Evolutionary conservation across 2,329 filamentous ascomycete genomes (phyloP), one percentile per base, ranked within the genome.

Genomic region (Falciphora oryzae): DNA sequence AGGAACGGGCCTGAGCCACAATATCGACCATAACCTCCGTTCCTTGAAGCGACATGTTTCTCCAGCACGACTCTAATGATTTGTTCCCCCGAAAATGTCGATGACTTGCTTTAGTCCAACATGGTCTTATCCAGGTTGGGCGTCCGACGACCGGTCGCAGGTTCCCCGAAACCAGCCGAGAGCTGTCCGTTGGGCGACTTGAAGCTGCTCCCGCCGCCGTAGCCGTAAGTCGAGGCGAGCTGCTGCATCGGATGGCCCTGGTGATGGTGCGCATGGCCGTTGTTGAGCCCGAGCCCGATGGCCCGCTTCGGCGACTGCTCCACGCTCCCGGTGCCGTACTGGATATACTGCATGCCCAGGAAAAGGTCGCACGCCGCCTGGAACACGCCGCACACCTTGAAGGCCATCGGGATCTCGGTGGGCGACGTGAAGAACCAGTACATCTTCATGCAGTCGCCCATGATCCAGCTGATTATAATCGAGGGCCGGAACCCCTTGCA

Each of bases 391-490:
- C 91, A 94, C 27, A 92, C 77, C 79, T 94, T 94, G 77, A 95
- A 96, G 1, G 89, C 86, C 83, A 84, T 83, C 0, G 91, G 91
- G 38, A 95, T 91, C 71, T 83, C 80, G 4, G 85, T 85, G 1
- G 82, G 85, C 1, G 89, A 85, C 2, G 88, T 90, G 67, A 93
- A 89, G 79, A 94, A 95, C 87, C 87, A 89, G 71, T 92, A 90
- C 83, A 94, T 90, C 82, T 96, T 96, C 88, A 95, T 92, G 11
- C 85, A 81, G 75, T 96, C 91, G 67, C 91, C 91, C 3, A 89
- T 78, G 63, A 96, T 79, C 91, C 91, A 96, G 74, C 88, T 92
- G 32, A 81, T 84, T 65, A 95, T 79, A 5, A 96, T 88, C 8
- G 88, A 92, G 14, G 92, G 73, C 22, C 91, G 84, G 76, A 96